These are phyloP conservation scores for Alternaria gaisen DNA, from an alignment of 2,329 filamentous ascomycete genomes.

Conservation along the genomic window DNA sequence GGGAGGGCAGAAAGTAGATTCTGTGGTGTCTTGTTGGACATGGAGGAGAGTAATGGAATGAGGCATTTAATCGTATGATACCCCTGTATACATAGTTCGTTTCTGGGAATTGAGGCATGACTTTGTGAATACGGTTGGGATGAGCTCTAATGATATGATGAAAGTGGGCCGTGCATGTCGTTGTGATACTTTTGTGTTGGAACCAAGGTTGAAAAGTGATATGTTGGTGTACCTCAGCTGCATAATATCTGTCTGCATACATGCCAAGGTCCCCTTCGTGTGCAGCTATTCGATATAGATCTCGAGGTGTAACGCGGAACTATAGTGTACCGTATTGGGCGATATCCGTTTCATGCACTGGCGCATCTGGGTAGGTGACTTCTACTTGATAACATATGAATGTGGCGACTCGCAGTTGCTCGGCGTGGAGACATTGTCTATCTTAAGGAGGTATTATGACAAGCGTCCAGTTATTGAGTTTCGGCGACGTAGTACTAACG, in stretches of 20 bases:
- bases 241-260: background rate
- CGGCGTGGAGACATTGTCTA: too few species aligned
- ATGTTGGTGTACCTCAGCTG: background rate
- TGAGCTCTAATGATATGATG: background rate
- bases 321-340: too few species aligned
- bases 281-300: background rate
- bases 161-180: background rate
- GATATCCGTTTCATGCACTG: too few species aligned
- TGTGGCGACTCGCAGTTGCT: accelerated
- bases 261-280: background rate
- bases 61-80: conserved; percentile 5
- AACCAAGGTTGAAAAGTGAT: background rate
- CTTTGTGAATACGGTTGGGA: too few species aligned
- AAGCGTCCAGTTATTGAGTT: too few species aligned
- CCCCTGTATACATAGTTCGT: background rate
- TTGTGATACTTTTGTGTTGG: background rate
- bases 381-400: too few species aligned
- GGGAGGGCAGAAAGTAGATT: conserved; percentile 22
- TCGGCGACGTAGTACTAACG: too few species aligned
- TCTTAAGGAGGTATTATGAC: too few species aligned
- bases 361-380: too few species aligned
- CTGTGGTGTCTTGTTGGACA: background rate
- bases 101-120: background rate
- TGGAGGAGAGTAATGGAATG: background rate
- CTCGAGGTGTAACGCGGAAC: too few species aligned